phyloP scores from a whole-genome alignment of 2,329 filamentous ascomycete genomes.

The Colletotrichum ledebouriae region DNA sequence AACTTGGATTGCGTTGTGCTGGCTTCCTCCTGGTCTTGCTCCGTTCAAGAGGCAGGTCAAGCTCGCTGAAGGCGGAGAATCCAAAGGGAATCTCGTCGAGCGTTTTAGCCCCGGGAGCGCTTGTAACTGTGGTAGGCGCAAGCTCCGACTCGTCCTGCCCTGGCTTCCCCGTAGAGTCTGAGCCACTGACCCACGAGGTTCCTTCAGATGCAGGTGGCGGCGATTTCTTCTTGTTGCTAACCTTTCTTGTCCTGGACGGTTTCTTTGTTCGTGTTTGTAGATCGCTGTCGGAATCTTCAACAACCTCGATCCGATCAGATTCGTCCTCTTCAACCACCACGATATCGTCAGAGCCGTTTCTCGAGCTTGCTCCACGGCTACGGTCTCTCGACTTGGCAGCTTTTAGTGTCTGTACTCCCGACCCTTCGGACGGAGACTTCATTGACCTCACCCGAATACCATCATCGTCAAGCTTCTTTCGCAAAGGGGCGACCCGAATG shows the following conservation, averaged over 20 bases:
- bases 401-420: slow-evolving; percentile 45
- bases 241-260: slow-evolving; percentile 35
- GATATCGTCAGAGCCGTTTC: slow-evolving; percentile 47
- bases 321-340: slow-evolving; percentile 46
- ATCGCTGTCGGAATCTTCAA: slow-evolving; percentile 55
- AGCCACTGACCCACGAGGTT: slow-evolving; percentile 47
- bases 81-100: slow-evolving; percentile 74
- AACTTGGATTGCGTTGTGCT: slow-evolving; percentile 67
- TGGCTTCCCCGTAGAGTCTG: slow-evolving; percentile 44
- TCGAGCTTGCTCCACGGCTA: slow-evolving; percentile 45
- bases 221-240: slow-evolving; percentile 31
- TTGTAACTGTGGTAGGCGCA: slow-evolving; percentile 55
- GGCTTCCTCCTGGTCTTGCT: slow-evolving; percentile 58
- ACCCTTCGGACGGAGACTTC: slow-evolving; percentile 24
- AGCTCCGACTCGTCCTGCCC: slow-evolving; percentile 49
- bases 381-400: slow-evolving; percentile 40
- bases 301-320: slow-evolving; percentile 49
- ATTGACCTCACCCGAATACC: slow-evolving; percentile 51
- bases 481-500: slow-evolving; percentile 59
- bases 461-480: slow-evolving; percentile 50
- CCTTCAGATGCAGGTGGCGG: slow-evolving; percentile 44
- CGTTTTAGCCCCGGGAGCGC: slow-evolving; percentile 58
- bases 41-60: slow-evolving; percentile 66
- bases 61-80: slow-evolving; percentile 75
- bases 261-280: slow-evolving; percentile 54